Conservation (phyloP, 1,284 basidiomycete genomes). For the Ustilago lituana region DNA sequence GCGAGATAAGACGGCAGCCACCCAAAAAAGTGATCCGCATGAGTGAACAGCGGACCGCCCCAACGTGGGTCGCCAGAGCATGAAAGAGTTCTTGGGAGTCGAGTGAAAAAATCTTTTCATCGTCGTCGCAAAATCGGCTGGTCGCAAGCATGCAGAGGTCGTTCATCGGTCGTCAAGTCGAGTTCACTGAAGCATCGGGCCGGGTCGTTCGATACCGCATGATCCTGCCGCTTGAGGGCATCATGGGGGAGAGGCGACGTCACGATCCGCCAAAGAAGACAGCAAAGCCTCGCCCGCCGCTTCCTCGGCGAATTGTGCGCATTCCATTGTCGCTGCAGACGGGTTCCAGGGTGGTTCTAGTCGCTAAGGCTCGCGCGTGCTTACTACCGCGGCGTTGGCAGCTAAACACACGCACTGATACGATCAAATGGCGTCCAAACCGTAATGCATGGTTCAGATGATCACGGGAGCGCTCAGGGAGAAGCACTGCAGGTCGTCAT, state of each 20-base stretch:
- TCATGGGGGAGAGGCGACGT: conserved; percentile 28
- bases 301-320: neutral
- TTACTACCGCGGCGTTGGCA: conserved; percentile 14
- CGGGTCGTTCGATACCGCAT: conserved; percentile 2
- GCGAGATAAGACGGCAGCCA: conserved; percentile 42
- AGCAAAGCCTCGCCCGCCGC: too few species aligned
- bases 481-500: conserved; percentile 1
- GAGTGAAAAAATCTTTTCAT: conserved; percentile 2
- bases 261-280: conserved; percentile 1
- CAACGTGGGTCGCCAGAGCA: conserved; percentile 50
- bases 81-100: conserved; percentile 18
- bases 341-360: conserved; percentile 6
- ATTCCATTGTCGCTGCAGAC: conserved; percentile 41
- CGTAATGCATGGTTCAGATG: too few species aligned
- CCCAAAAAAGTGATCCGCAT: conserved; percentile 11
- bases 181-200: neutral
- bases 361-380: conserved; percentile 11
- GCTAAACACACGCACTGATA: conserved; percentile 5
- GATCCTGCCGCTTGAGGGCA: conserved; percentile 50
- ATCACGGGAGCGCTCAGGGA: conserved; percentile 11
- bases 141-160: too few species aligned
- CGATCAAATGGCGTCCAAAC: too few species aligned
- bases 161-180: conserved; percentile 11
- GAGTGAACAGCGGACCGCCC: conserved; percentile 1
- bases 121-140: neutral